phyloP scores from a whole-genome alignment of 768 basidiomycete species.

The Lactifluus echinatus region DNA sequence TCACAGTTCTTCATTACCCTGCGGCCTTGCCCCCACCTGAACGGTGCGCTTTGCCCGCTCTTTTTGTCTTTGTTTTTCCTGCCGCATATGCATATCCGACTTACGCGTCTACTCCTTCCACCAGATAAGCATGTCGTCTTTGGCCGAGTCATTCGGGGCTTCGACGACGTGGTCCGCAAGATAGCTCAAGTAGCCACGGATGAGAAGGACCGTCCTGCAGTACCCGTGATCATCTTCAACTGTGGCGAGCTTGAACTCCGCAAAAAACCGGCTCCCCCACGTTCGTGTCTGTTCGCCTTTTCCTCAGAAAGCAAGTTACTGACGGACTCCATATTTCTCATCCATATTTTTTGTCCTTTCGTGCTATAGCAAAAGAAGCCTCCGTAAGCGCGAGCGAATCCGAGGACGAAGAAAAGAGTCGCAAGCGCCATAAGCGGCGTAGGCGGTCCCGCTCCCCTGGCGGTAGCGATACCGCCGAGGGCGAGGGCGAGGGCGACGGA shows the following conservation, averaged over 20 bases:
- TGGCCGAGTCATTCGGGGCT: constrained; percentile 47
- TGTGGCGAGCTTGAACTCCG: constrained; percentile 81
- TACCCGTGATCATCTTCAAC: constrained; percentile 59
- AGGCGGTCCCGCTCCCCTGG: constrained; percentile 15
- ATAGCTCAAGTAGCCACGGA: constrained; percentile 62
- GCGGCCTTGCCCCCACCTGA: constrained; percentile 61
- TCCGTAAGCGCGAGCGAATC: constrained; percentile 15
- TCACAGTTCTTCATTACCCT: constrained; percentile 86
- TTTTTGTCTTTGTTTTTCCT: constrained; percentile 23
- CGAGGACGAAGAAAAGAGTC: constrained; percentile 2
- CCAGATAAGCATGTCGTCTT: constrained; percentile 54
- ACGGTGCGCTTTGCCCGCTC: constrained; percentile 45
- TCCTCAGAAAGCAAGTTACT: too few species aligned
- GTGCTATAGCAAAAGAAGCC: constrained; percentile 8
- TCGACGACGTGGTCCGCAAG: constrained; percentile 47
- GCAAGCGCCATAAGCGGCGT: constrained; percentile 18
- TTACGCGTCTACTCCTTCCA: constrained; percentile 21
- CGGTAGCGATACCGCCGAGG: neutral
- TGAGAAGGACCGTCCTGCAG: constrained; percentile 61
- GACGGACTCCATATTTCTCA: neutral
- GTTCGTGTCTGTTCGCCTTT: too few species aligned
- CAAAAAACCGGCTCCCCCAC: constrained; percentile 27
- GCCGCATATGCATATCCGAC: constrained; percentile 29
- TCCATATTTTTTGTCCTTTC: neutral
- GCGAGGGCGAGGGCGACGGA: constrained; percentile 10